Conservation (phyloP, 352 stramenopile species). For the Globisporangium splendens region DNA sequence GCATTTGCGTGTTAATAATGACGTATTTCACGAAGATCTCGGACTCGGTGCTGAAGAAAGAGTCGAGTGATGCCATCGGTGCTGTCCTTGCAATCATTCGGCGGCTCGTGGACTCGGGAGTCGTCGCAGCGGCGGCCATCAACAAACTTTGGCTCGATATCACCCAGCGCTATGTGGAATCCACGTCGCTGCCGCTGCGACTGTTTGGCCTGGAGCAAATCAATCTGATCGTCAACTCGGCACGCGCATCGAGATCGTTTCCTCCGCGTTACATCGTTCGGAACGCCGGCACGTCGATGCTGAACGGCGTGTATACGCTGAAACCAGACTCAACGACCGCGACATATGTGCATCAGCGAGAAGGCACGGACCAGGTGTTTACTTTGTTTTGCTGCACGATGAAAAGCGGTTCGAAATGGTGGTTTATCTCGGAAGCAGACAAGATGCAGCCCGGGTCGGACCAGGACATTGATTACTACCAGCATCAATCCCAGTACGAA, state of each 20-base stretch:
- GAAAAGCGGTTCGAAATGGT: conserved; percentile 98
- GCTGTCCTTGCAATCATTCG: conserved; percentile 79
- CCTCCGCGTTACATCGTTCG: conserved; percentile 86
- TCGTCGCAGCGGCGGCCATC: conserved; percentile 44
- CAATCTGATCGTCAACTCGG: conserved; percentile 89
- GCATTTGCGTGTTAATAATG: conserved; percentile 78
- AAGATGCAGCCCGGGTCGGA: conserved; percentile 96
- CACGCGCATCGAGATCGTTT: conserved; percentile 77
- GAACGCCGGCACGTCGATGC: conserved; percentile 86
- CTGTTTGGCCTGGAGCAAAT: conserved; percentile 95
- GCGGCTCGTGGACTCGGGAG: conserved; percentile 66
- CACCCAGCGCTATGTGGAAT: conserved; percentile 86
- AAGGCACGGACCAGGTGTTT: conserved; percentile 76
- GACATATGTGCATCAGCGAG: conserved; percentile 72
- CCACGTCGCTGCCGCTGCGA: conserved; percentile 88
- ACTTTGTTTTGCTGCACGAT: conserved; percentile 98
- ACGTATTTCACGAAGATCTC: conserved; percentile 78
- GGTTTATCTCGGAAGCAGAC: conserved; percentile 98
- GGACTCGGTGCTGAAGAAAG: conserved; percentile 80
- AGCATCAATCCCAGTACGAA: conserved; percentile 95
- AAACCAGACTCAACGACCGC: conserved; percentile 58
- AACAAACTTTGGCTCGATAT: conserved; percentile 83
- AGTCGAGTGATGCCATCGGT: conserved; percentile 77
- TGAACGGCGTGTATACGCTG: conserved; percentile 93
- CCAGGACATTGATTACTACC: conserved; percentile 99